These are phyloP conservation scores for Saccharomycopsis vini DNA, from an alignment of 805 yeast genomes.

Conservation along the genomic window DNA sequence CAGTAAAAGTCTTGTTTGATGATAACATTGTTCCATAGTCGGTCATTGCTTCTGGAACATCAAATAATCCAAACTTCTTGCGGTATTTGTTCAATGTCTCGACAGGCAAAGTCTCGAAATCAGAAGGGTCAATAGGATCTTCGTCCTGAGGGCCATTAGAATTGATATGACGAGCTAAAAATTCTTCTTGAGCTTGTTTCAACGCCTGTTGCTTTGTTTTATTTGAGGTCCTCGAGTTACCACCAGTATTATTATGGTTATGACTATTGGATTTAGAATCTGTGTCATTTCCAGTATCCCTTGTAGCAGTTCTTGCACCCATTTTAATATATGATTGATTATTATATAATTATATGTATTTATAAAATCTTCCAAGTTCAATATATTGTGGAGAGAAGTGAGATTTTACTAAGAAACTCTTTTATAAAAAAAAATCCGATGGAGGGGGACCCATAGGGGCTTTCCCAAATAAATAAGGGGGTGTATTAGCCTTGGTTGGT, in stretches of 20 bases:
- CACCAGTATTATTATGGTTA: background rate
- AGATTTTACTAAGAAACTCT: too few species aligned
- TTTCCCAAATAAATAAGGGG: too few species aligned
- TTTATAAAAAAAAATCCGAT: too few species aligned
- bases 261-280: background rate
- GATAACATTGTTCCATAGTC: conserved; percentile 61
- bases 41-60: conserved; percentile 52
- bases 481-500: too few species aligned
- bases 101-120: conserved; percentile 57
- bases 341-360: too few species aligned
- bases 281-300: background rate
- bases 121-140: conserved; percentile 48
- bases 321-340: too few species aligned
- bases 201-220: conserved; percentile 28
- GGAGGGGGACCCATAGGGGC: too few species aligned
- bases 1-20: conserved; percentile 49
- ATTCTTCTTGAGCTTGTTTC: conserved; percentile 63
- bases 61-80: conserved; percentile 46
- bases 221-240: too few species aligned
- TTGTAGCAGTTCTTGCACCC: background rate
- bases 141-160: conserved; percentile 63
- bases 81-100: conserved; percentile 63
- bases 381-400: too few species aligned
- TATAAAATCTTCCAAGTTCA: too few species aligned
- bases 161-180: conserved; percentile 56